Evolutionary conservation across 805 yeast genomes (phyloP), one percentile per base, ranked within the genome.

Genomic region (Candida ovalis): DNA sequence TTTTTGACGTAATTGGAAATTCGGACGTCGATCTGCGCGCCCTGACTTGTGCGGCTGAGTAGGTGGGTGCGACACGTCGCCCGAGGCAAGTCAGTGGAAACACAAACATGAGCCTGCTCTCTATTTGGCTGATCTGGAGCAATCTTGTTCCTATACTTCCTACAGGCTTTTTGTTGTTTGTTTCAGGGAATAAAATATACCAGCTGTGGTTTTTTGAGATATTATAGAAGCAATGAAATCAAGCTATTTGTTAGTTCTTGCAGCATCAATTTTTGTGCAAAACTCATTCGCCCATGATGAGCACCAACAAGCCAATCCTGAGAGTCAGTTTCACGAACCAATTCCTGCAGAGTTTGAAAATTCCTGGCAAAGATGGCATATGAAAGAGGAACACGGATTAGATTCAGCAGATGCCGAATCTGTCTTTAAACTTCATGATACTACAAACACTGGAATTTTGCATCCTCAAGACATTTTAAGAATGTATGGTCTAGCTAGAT

Each of bases 291-390:
- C 38, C 4, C 38, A 35, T 18, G 38, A 35, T 10, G 38, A 35
- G 17, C 38, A 35, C 12, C 50, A 42, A 27, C 38, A 46, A 19
- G 45, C 42, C 5, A 52, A 49, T 23, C 38, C 43, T n/a, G 44
- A 50, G n/a, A 42, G 54, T 4, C 52, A 64, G 50, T 59, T 74
- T 71, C 37, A 71, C 42, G 79, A 77, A 48, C 48, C 53, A 30
- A 73, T 72, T 24, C 89, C 89, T 2, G 68, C 66, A 10, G 65
- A 64, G 43, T 64, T 55, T 41, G 81, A 78, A 0, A 57, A 80
- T 33, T 67, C 79, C 17, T 88, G 96, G 96, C 88, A 85, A 59
- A 77, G 78, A 56, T 86, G 91, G 87, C 98, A 92, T 66, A 91
- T 92, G 97, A 73, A 78, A 57, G 82, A 81, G 56, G 98, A 92